Evolutionary conservation across 768 basidiomycete species (phyloP).

Genomic region (Dacryopinax spathularia): DNA sequence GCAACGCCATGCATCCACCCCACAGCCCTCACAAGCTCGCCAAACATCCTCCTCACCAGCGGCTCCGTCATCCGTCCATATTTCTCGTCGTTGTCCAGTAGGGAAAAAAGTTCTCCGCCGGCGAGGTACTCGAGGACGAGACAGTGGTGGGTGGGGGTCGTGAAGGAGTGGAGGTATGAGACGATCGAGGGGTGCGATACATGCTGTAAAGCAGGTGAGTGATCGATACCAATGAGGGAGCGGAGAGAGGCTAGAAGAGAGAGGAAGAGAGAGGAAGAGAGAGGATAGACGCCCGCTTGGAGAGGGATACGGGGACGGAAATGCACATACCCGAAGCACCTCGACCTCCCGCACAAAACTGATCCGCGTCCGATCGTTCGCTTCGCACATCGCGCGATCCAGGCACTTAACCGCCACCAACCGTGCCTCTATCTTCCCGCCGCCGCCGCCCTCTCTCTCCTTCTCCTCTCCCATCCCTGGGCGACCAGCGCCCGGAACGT

Average conservation of each 20-base stretch:
- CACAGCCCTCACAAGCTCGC: conserved; percentile 61
- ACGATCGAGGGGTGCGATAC: conserved; percentile 73
- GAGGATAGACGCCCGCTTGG: neutral
- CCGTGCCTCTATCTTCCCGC: conserved; percentile 11
- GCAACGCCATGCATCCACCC: conserved; percentile 79
- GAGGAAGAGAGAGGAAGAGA: neutral
- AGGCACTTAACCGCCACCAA: conserved; percentile 45
- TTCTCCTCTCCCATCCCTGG: conserved; percentile 16
- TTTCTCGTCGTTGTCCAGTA: conserved; percentile 44
- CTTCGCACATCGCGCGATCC: conserved; percentile 30
- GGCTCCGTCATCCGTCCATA: conserved; percentile 27
- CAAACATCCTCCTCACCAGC: conserved; percentile 54
- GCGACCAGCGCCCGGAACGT: conserved; percentile 21
- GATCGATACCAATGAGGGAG: neutral
- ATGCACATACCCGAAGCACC: conserved; percentile 50
- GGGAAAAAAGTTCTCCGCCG: conserved; percentile 70
- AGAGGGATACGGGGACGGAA: neutral
- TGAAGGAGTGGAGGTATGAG: conserved; percentile 52
- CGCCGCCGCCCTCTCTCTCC: conserved; percentile 14
- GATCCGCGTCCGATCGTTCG: conserved; percentile 58
- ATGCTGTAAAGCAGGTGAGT: conserved; percentile 31
- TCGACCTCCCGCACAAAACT: conserved; percentile 73
- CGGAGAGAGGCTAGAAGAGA: neutral
- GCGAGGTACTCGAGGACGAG: conserved; percentile 61
- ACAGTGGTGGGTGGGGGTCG: conserved; percentile 57